Percentiles rank a stretch among this genome's conserved stretches.
Evolutionary conservation across 768 basidiomycete species (phyloP).

Genomic region (Phylloporus sp.): DNA sequence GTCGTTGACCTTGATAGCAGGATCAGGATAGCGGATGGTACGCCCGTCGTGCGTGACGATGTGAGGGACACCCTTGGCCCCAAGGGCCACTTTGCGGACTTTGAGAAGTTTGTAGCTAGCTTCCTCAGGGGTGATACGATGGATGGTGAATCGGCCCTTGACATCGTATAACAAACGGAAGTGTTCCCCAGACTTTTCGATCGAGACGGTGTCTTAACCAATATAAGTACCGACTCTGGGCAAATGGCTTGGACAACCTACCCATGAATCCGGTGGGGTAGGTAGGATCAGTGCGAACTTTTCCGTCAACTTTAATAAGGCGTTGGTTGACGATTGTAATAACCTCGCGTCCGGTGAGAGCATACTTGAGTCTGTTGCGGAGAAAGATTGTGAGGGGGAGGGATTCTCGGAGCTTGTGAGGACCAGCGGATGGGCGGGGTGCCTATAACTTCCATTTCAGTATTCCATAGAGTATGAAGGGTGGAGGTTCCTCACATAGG

Average conservation of each 20-base stretch:
- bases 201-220: constrained; percentile 81
- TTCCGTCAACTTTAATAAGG: constrained; percentile 96
- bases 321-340: constrained; percentile 93
- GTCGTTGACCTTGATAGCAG: constrained; percentile 92
- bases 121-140: constrained; percentile 98
- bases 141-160: constrained; percentile 99
- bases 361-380: constrained; percentile 99
- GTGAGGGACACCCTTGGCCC: constrained; percentile 91
- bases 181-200: constrained; percentile 98
- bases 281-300: constrained; percentile 96
- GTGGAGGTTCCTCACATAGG: constrained; percentile 61
- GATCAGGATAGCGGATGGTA: constrained; percentile 99
- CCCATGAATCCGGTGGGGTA: constrained; percentile 98
- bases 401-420: constrained; percentile 98
- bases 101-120: constrained; percentile 95
- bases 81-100: constrained; percentile 88
- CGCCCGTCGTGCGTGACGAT: constrained; percentile 99
- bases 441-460: constrained; percentile 49
- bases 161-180: constrained; percentile 99
- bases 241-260: constrained; percentile 33
- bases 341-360: constrained; percentile 94
- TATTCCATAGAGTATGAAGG: not conserved
- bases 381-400: constrained; percentile 97
- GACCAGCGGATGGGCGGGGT: constrained; percentile 95
- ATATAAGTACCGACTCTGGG: not conserved